Base-by-base conservation (phyloP, 1,284 basidiomycete genomes). In the Ustilago cynodontis region DNA sequence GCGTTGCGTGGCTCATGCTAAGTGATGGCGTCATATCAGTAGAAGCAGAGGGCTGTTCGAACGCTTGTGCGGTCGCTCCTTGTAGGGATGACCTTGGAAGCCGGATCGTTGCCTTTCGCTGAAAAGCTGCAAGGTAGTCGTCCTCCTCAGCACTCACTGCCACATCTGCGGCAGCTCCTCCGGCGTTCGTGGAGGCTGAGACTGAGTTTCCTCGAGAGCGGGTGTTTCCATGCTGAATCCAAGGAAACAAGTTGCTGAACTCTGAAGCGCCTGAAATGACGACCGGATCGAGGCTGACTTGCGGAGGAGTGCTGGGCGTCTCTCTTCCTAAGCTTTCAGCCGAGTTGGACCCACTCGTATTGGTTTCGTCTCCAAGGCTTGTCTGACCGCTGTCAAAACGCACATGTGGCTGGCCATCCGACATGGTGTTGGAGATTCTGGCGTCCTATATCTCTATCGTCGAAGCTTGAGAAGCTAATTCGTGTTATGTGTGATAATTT, bases 211-310 rank as follows among this genome's bases (percentile, higher is more conserved):
- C 24, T 18, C 47, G 14, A 7, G 13, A 4, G 1, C 35, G 13
- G 16, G 22, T 14, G 11, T 20, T 20, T 6, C 51, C 22, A 16
- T 64, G 62, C 39, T 75, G 45, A 11, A 70, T 45, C 71, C 71
- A 75, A 14, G 67, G 71, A 20, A 70, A 66, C 13, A 66, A 62
- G 47, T 51, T 33, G 56, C 43, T 50, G 33, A 71, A 75, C 22
- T 39, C 52, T n/a, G 53, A 11, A 3, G 8, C 47, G 2, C 14
- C 45, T 1, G 62, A 24, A 9, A 54, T 9, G 11, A 51, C 35
- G 8, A 60, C 49, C 11, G 60, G 37, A 2, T 67, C 61, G 3
- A 60, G 18, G 18, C 14, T 52, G 1, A 65, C 22, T 18, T 74
- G 71, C 7, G 66, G 64, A 24, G 63, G 69, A 11, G 69, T 71